These are phyloP conservation scores for Xylaria palmicola DNA, from an alignment of 495 filamentous ascomycete genomes.

Conservation along the genomic window DNA sequence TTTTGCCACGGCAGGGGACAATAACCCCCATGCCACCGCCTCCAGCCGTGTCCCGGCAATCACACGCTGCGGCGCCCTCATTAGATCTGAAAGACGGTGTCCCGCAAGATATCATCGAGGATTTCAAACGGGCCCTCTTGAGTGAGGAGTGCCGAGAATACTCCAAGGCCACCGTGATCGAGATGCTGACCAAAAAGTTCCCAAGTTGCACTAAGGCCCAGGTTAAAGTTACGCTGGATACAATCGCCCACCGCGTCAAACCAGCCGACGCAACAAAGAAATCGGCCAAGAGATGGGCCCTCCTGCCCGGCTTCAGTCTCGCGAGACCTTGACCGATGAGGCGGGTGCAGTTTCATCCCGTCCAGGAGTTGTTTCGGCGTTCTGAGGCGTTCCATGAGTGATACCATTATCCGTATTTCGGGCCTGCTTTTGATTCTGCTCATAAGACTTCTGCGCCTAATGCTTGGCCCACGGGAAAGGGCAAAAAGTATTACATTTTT, in stretches of 20 bases:
- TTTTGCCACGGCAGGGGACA: background rate
- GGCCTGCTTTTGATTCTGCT: conserved; percentile 1
- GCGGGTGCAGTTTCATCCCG: background rate
- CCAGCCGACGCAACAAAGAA: conserved; percentile 45
- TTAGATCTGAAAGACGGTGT: conserved; percentile 47
- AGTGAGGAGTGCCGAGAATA: conserved; percentile 55
- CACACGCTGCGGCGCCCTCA: conserved; percentile 1
- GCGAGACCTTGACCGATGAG: conserved; percentile 1
- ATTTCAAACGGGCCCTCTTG: conserved; percentile 70
- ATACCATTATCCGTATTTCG: conserved; percentile 9
- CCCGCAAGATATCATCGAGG: conserved; percentile 61
- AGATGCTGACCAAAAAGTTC: conserved; percentile 72
- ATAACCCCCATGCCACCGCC: conserved; percentile 23
- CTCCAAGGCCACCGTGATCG: conserved; percentile 73
- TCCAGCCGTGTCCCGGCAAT: conserved; percentile 7
- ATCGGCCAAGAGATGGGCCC: conserved; percentile 25
- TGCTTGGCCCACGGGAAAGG: background rate
- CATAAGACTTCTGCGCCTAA: background rate
- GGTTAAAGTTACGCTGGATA: conserved; percentile 69
- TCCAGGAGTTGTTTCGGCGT: conserved; percentile 1
- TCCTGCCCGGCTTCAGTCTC: conserved; percentile 5
- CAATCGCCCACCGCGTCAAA: conserved; percentile 62
- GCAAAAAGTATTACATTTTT: background rate
- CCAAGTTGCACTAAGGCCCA: conserved; percentile 67
- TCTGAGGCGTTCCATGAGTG: background rate